These are phyloP conservation scores for Purpureocillium lavendulum DNA, from an alignment of 2,329 filamentous ascomycete species.

Conservation along the genomic window DNA sequence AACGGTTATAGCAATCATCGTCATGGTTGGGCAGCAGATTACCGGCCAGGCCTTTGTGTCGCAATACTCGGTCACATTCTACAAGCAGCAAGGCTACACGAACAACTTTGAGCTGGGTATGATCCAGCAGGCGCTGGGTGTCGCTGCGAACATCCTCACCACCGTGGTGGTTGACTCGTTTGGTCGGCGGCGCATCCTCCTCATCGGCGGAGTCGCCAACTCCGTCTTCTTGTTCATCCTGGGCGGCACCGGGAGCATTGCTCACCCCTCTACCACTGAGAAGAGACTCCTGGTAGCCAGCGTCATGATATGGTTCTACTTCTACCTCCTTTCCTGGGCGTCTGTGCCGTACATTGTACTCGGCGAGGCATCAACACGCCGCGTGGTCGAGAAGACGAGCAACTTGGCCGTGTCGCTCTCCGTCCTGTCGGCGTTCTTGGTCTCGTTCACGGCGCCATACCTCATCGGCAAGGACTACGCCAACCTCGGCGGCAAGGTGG, in stretches of 20 bases:
- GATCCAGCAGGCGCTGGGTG: no score
- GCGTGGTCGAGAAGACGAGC: constrained; percentile 1
- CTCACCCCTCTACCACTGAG: no score
- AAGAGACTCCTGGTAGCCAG: no score
- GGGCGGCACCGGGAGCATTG: no score
- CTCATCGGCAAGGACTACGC: neutral
- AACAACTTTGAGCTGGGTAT: neutral
- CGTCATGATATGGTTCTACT: no score
- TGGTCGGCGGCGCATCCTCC: no score
- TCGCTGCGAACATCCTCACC: no score
- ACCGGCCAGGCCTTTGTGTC: constrained; percentile 21
- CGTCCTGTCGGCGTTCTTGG: neutral
- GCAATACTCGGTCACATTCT: constrained; percentile 22
- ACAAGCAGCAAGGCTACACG: constrained; percentile 17
- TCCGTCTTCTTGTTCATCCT: no score
- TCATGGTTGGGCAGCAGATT: constrained; percentile 22
- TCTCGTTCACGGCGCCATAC: neutral
- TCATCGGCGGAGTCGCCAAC: no score
- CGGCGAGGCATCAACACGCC: neutral
- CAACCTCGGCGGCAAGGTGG: neutral
- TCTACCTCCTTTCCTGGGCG: neutral
- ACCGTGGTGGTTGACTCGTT: no score
- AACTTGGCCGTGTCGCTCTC: neutral
- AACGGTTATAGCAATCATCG: constrained; percentile 16
- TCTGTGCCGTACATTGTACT: neutral